phyloP scores from a whole-genome alignment of 768 basidiomycete genomes.

The Strobilomyces dryophilus region DNA sequence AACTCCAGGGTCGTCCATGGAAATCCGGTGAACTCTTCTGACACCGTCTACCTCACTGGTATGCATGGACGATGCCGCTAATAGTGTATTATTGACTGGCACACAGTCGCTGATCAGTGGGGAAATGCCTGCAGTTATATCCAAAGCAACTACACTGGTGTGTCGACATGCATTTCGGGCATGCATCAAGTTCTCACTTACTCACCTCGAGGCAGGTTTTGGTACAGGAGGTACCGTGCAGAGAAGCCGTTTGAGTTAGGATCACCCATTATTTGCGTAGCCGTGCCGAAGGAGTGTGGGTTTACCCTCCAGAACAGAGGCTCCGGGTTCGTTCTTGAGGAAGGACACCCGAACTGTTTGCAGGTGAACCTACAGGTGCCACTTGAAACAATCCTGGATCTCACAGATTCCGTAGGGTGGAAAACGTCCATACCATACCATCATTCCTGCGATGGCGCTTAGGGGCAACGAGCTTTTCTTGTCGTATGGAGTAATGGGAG shows the following conservation, averaged over 20 bases:
- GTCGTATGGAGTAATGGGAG: slow-evolving; percentile 90
- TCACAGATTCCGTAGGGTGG: slow-evolving; percentile 47
- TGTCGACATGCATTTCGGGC: slow-evolving; percentile 11
- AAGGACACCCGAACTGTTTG: slow-evolving; percentile 83
- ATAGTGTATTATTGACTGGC: not conserved
- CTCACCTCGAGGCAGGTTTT: slow-evolving; percentile 51
- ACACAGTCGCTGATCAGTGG: slow-evolving; percentile 79
- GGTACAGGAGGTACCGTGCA: slow-evolving; percentile 69
- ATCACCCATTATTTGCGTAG: slow-evolving; percentile 33
- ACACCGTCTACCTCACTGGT: slow-evolving; percentile 95
- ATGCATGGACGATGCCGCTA: slow-evolving; percentile 8
- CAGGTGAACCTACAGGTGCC: slow-evolving; percentile 40
- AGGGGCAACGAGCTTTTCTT: slow-evolving; percentile 79
- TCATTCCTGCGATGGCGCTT: slow-evolving; percentile 86
- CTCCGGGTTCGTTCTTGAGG: slow-evolving; percentile 71
- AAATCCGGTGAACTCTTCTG: slow-evolving; percentile 77
- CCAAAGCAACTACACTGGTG: slow-evolving; percentile 84
- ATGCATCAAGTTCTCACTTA: slow-evolving; percentile 1
- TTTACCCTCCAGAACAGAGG: slow-evolving; percentile 98
- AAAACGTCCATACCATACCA: slow-evolving; percentile 90
- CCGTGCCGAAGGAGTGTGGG: slow-evolving; percentile 90
- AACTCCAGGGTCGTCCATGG: slow-evolving; percentile 71
- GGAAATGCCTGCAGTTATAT: slow-evolving; percentile 89
- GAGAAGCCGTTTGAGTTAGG: not conserved
- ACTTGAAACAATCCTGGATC: not conserved